Evolutionary conservation across 2,329 filamentous ascomycete species (phyloP), one percentile per base, ranked within the genome.

Genomic region (Pezizomycotina sp.): DNA sequence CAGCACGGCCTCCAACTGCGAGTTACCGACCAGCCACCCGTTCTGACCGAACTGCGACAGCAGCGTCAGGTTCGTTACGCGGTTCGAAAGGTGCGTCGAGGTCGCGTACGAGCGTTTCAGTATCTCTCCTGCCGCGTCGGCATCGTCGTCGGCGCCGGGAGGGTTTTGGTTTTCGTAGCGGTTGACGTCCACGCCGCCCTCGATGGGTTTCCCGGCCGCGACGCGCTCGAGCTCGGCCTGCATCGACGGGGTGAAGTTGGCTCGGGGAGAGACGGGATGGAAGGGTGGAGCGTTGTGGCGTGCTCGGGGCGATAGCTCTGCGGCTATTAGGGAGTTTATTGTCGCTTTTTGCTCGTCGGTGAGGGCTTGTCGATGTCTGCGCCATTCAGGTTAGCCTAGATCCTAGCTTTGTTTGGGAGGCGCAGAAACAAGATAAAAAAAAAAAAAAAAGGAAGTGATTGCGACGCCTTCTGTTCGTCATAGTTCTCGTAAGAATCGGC

Each of bases 1-100:
- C 33, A 91, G 58, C 26, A 81, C 68, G 27, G 71, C 69, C 59
- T 93, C 86, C 13, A 83, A 58, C 48, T 79, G 72, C 50, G 75
- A 71, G 57, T 98, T 98, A 4, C 71, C 71, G 6, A 92, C 68
- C 36, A 98, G 64, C 86, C 89, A 95, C 6, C 81, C 77, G 56
- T 92, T 92, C 60, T 81, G 81, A 48, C 86, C 89, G 57, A 75
- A 75, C 32, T 66, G 66, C 51, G 89, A 79, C 13, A 92, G 68
- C n/a, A 92, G 65, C 1, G 64, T 61, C 12, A 92, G 69, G 57
- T 75, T 71, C 27, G 66, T 63, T 32, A 66, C 57, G 3, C 70
- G 66, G n/a, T 58, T 52, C 8, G 55, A 47, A 8, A 74, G 61
- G 46, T 50, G 22, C 3, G 40, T 43, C 19, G 38, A 41, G 4